Percentiles rank a stretch among this genome's conserved stretches.
Conservation (phyloP, 805 yeast genomes). For the Candida verbasci region DNA sequence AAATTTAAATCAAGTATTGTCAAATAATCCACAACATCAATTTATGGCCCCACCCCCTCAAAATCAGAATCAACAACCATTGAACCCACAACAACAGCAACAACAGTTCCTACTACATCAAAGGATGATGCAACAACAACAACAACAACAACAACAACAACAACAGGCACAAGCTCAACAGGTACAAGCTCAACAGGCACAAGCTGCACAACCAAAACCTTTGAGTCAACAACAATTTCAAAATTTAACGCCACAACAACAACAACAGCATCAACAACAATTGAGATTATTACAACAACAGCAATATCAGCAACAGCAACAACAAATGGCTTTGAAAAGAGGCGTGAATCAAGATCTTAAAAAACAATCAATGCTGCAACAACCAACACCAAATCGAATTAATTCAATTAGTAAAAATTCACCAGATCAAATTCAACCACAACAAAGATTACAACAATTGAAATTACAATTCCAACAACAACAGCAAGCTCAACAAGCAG, state of each 20-base stretch:
- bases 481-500: constrained; percentile 13
- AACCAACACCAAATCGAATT: constrained; percentile 1
- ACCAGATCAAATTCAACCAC: constrained; percentile 17
- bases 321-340: not conserved
- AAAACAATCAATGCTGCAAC: constrained; percentile 1
- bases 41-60: not conserved
- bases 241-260: constrained; percentile 7
- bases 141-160: constrained; percentile 11
- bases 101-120: constrained; percentile 10
- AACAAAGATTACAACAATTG: constrained; percentile 21
- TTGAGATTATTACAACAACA: constrained; percentile 6
- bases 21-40: constrained; percentile 5
- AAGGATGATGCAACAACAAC: constrained; percentile 5
- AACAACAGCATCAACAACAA: constrained; percentile 6
- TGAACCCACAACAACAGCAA: constrained; percentile 6
- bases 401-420: not conserved
- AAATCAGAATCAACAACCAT: not conserved
- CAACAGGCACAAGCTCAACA: constrained; percentile 8
- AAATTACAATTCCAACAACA: constrained; percentile 18
- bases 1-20: constrained; percentile 19
- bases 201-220: constrained; percentile 5
- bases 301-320: constrained; percentile 8
- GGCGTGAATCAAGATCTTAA: too few relatives aligned
- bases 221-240: constrained; percentile 9
- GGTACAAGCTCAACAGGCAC: constrained; percentile 6